Conservation (phyloP, 192 early-diverging fungal genomes). For the Coemansia sp. region DNA sequence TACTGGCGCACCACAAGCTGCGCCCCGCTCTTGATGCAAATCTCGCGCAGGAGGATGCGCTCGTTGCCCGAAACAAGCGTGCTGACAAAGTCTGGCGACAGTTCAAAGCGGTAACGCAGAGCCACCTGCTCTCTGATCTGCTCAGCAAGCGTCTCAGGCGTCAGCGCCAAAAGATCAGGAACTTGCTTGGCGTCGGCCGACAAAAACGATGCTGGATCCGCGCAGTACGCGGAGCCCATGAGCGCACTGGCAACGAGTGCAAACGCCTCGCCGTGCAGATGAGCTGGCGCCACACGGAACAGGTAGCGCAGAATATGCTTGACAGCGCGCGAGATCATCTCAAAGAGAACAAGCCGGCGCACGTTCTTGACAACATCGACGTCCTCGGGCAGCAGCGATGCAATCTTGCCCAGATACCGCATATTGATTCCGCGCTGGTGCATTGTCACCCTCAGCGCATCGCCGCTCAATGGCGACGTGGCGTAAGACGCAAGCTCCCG, state of each 20-base stretch:
- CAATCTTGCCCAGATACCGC: conserved; percentile 88
- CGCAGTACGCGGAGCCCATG: conserved; percentile 63
- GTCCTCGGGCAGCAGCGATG: conserved; percentile 59
- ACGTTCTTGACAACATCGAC: conserved; percentile 24
- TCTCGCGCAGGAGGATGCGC: conserved; percentile 74
- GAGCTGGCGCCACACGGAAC: conserved; percentile 60
- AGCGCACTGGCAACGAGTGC: conserved; percentile 85
- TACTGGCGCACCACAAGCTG: conserved; percentile 84
- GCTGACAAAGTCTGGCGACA: conserved; percentile 60
- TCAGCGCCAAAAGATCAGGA: conserved; percentile 60
- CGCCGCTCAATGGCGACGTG: conserved; percentile 75
- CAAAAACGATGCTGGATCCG: conserved; percentile 55
- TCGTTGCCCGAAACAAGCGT: conserved; percentile 54
- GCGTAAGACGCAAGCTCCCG: conserved; percentile 62
- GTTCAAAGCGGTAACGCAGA: conserved; percentile 73
- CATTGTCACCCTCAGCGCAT: conserved; percentile 74
- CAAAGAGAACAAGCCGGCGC: conserved; percentile 70
- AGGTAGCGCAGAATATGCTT: conserved; percentile 83
- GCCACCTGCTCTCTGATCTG: conserved; percentile 66
- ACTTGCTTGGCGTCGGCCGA: conserved; percentile 38
- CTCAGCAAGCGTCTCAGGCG: conserved; percentile 60
- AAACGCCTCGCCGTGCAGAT: conserved; percentile 64
- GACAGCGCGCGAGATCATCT: conserved; percentile 84
- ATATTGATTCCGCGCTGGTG: conserved; percentile 97
- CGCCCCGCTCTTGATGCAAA: conserved; percentile 82